Evolutionary conservation across 208 protist genomes (phyloP).

Genomic region (Eutreptiella sp.): DNA sequence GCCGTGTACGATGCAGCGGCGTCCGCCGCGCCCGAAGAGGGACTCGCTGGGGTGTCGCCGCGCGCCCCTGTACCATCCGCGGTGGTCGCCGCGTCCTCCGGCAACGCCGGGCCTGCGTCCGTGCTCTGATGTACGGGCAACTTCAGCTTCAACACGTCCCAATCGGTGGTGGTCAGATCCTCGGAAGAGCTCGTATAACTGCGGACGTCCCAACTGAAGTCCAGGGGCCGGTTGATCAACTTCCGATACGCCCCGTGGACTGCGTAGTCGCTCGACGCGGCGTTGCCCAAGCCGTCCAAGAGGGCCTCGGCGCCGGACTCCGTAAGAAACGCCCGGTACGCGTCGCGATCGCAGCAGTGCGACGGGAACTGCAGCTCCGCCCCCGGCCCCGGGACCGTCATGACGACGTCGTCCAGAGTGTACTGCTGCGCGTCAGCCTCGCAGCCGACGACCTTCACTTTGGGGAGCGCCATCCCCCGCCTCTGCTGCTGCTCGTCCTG

Average conservation of each 20-base stretch:
- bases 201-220: too few relatives aligned
- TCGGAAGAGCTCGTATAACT: too few relatives aligned
- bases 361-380: slow-evolving; percentile 59
- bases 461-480: too few relatives aligned
- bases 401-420: slow-evolving; percentile 66
- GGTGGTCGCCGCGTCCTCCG: too few relatives aligned
- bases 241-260: too few relatives aligned
- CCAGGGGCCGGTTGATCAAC: too few relatives aligned
- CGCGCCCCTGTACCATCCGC: too few relatives aligned
- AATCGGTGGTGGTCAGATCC: too few relatives aligned
- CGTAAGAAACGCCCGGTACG: slow-evolving; percentile 47
- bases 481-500: neutral
- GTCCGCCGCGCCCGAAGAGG: neutral
- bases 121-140: neutral
- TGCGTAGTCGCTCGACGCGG: too few relatives aligned
- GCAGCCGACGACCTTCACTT: neutral
- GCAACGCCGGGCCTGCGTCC: too few relatives aligned
- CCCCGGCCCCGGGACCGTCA: slow-evolving; percentile 77
- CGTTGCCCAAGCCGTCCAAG: neutral
- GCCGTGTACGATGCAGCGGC: neutral
- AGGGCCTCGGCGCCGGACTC: slow-evolving; percentile 3
- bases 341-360: slow-evolving; percentile 38
- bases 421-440: slow-evolving; percentile 38
- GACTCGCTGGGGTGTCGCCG: too few relatives aligned
- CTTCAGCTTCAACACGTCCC: slow-evolving; percentile 2